Evolutionary conservation across 1,284 basidiomycete species (phyloP).

Genomic region (Abortiporus biennis): DNA sequence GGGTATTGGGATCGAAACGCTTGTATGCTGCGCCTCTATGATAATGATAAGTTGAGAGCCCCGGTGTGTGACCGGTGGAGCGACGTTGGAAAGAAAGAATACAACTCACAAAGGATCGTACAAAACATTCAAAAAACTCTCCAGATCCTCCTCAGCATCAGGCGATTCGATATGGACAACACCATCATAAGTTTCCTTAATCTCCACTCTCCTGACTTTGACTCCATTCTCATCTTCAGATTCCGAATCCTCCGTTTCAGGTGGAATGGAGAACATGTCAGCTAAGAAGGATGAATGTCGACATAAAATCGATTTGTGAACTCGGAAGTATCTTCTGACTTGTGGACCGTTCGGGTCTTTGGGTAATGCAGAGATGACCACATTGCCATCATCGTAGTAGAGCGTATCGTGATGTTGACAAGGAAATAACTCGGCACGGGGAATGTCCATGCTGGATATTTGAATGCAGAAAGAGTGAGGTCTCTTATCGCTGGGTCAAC

Average conservation of each 20-base stretch:
- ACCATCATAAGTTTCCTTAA: slow-evolving; percentile 24
- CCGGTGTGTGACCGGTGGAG: background rate
- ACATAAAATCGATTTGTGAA: slow-evolving; percentile 23
- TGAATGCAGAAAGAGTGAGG: too few relatives aligned
- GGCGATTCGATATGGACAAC: slow-evolving; percentile 25
- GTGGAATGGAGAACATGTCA: slow-evolving; percentile 25
- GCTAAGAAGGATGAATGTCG: slow-evolving; percentile 23
- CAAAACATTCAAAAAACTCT: slow-evolving; percentile 23
- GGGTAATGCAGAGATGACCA: slow-evolving; percentile 21
- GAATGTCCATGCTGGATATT: too few relatives aligned
- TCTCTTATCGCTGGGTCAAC: too few relatives aligned
- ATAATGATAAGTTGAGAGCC: background rate
- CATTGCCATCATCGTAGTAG: slow-evolving; percentile 27
- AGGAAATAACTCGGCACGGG: too few relatives aligned
- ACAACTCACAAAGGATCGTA: slow-evolving; percentile 28
- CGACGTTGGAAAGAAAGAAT: background rate
- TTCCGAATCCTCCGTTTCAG: slow-evolving; percentile 12
- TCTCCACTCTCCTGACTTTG: too few relatives aligned
- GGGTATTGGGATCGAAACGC: slow-evolving; percentile 27
- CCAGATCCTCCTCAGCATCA: slow-evolving; percentile 23
- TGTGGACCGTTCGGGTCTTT: slow-evolving; percentile 13
- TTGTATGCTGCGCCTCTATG: slow-evolving; percentile 25
- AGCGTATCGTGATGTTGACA: slow-evolving; percentile 22
- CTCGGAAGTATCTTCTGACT: slow-evolving; percentile 20
- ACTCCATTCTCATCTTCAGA: slow-evolving; percentile 7